Percentiles rank a stretch among this genome's conserved stretches.
These are phyloP conservation scores for Kazachstania bromeliacearum DNA, from an alignment of 805 yeast species.

Conservation along the genomic window DNA sequence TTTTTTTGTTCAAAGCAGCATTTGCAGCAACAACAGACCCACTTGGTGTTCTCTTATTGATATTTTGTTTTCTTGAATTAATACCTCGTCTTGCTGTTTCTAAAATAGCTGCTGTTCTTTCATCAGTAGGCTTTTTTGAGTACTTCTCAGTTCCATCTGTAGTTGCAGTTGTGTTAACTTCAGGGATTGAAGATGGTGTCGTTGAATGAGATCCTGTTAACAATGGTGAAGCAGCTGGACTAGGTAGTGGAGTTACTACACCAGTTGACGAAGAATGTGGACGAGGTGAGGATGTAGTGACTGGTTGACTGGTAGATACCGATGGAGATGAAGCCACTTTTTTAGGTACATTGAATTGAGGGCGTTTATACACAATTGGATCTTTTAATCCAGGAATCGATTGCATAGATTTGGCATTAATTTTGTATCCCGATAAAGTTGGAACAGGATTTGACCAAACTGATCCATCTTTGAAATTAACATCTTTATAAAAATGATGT, in stretches of 20 bases:
- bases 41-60: conserved; percentile 11
- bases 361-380: conserved; percentile 4
- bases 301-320: not conserved
- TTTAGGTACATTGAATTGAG: conserved; percentile 1
- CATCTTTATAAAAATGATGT: conserved; percentile 52
- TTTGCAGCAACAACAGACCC: conserved; percentile 21
- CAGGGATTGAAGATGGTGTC: not conserved
- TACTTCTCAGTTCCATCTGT: conserved; percentile 2
- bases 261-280: conserved; percentile 1
- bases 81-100: conserved; percentile 23
- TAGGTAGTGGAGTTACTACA: not conserved
- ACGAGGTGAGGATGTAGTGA: not conserved
- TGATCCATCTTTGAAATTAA: conserved; percentile 46
- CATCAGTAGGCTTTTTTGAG: conserved; percentile 17
- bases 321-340: not conserved
- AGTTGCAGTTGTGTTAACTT: not conserved
- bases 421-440: conserved; percentile 58
- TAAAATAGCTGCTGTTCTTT: conserved; percentile 26
- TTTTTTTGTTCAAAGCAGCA: conserved; percentile 15
- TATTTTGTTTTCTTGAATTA: conserved; percentile 12
- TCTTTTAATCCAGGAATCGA: conserved; percentile 48
- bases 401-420: conserved; percentile 71
- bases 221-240: not conserved
- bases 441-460: conserved; percentile 59
- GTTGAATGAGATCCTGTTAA: not conserved